phyloP scores from a whole-genome alignment of 805 yeast genomes.

The Saccharomycopsis selenospora region DNA sequence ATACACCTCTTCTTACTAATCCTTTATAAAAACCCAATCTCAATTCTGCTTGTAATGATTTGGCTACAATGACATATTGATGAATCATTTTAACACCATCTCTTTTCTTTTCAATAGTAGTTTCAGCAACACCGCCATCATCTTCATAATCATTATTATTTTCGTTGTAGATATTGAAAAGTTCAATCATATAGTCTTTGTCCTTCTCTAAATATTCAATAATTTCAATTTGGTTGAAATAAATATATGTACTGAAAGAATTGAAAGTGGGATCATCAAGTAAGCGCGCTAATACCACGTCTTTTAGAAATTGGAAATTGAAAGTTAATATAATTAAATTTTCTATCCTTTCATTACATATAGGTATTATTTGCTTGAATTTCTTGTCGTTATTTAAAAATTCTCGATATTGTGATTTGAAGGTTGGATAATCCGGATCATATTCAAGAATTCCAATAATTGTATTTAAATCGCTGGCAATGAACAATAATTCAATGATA shows the following conservation, averaged over 20 bases:
- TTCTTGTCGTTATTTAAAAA: constrained; percentile 49
- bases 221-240: constrained; percentile 60
- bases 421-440: constrained; percentile 78
- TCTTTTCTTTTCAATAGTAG: constrained; percentile 33
- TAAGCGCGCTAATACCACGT: constrained; percentile 74
- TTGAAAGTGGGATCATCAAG: constrained; percentile 75
- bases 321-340: constrained; percentile 65
- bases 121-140: constrained; percentile 14
- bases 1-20: constrained; percentile 61
- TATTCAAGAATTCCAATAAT: constrained; percentile 75
- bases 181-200: constrained; percentile 42
- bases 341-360: constrained; percentile 42
- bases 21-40: constrained; percentile 57
- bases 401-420: constrained; percentile 73
- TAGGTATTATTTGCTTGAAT: constrained; percentile 68
- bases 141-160: constrained; percentile 10
- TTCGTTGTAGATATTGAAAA: constrained; percentile 50
- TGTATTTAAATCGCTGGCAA: constrained; percentile 32
- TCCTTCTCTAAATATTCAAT: constrained; percentile 50
- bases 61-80: constrained; percentile 72
- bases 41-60: constrained; percentile 56
- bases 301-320: constrained; percentile 73
- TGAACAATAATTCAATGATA: constrained; percentile 50
- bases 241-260: constrained; percentile 59
- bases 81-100: constrained; percentile 75